Percentiles rank a stretch among this genome's conserved stretches.
Evolutionary conservation across 768 basidiomycete genomes (phyloP).

Genomic region (Chalciporus pseudorubinellus): DNA sequence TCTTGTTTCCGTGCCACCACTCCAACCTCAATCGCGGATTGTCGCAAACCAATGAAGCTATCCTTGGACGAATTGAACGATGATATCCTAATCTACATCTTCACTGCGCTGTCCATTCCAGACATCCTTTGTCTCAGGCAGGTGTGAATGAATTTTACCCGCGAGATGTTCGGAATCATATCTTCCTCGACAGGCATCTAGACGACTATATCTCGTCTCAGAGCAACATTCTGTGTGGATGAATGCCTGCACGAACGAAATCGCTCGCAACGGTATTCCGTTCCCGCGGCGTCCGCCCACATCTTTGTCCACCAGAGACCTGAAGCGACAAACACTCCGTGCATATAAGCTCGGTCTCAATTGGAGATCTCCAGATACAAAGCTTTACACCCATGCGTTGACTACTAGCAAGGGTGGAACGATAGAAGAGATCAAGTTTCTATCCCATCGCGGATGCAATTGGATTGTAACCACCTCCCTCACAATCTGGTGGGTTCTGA

Average conservation of each 20-base stretch:
- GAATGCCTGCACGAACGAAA: constrained; percentile 42
- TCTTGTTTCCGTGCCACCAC: background rate
- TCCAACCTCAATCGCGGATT: background rate
- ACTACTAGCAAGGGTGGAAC: constrained; percentile 36
- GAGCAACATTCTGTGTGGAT: constrained; percentile 56
- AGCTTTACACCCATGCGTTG: constrained; percentile 19
- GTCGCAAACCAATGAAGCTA: constrained; percentile 12
- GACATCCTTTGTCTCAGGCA: constrained; percentile 43
- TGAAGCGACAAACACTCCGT: constrained; percentile 43
- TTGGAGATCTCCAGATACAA: constrained; percentile 39
- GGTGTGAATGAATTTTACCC: constrained; percentile 29
- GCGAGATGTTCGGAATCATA: background rate
- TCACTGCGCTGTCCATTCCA: constrained; percentile 36
- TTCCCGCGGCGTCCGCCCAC: constrained; percentile 43
- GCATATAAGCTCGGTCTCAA: constrained; percentile 48
- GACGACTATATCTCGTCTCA: constrained; percentile 43
- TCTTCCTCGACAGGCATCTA: constrained; percentile 45
- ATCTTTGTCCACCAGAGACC: constrained; percentile 38
- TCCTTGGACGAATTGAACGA: constrained; percentile 31
- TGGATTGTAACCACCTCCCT: constrained; percentile 55
- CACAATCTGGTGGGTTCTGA: constrained; percentile 58
- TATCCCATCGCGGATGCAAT: constrained; percentile 43
- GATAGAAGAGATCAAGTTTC: constrained; percentile 53
- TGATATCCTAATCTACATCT: constrained; percentile 38
- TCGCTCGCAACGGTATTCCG: constrained; percentile 48